Evolutionary conservation across 2,329 filamentous ascomycete species (phyloP).

Genomic region (Botrytis porri): DNA sequence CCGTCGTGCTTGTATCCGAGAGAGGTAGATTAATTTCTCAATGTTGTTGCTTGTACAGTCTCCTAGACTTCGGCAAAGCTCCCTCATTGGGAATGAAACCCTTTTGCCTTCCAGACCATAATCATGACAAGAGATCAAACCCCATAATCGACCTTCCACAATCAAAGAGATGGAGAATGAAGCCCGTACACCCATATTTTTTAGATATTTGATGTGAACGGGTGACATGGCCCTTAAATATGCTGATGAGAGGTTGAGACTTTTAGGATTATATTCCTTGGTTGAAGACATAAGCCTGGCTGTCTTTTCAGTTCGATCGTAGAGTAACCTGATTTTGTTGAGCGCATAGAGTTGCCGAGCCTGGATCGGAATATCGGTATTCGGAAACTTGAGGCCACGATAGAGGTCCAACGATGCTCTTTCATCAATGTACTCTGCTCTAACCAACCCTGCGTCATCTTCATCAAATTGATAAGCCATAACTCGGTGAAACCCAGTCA

Average conservation of each 20-base stretch:
- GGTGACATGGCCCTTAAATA: conserved; percentile 88
- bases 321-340: conserved; percentile 84
- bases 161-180: conserved; percentile 95
- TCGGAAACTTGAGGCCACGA: conserved; percentile 84
- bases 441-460: conserved; percentile 77
- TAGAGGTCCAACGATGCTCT: conserved; percentile 79
- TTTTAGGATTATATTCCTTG: conserved; percentile 66
- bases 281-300: conserved; percentile 78
- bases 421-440: conserved; percentile 82
- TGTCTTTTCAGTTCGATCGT: conserved; percentile 77
- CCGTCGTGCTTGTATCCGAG: conserved; percentile 23
- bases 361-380: conserved; percentile 82
- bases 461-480: conserved; percentile 92
- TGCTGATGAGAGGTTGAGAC: conserved; percentile 68
- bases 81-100: conserved; percentile 45
- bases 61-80: conserved; percentile 69
- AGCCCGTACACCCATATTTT: conserved; percentile 83
- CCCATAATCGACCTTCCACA: conserved; percentile 82
- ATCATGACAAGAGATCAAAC: conserved; percentile 79
- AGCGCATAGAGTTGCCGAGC: conserved; percentile 82
- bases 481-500: conserved; percentile 87
- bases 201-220: conserved; percentile 82
- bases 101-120: conserved; percentile 66
- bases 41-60: conserved; percentile 52
- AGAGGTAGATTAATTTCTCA: conserved; percentile 23